phyloP scores from a whole-genome alignment of 148 eudicot species.

The Amaranthus cruentus region DNA sequence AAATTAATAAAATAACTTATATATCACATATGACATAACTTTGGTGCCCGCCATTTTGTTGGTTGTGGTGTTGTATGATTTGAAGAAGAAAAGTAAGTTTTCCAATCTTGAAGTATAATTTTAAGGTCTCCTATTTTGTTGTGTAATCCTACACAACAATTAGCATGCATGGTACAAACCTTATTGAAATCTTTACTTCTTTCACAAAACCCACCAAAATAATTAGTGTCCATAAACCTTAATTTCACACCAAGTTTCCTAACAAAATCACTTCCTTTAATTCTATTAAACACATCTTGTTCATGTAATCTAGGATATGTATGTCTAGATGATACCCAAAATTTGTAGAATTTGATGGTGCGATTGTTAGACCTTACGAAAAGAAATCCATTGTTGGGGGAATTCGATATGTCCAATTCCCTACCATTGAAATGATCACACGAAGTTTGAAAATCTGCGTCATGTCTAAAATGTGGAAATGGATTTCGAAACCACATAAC shows the following conservation, averaged over 20 bases:
- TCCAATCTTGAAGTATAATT: constrained; percentile 28
- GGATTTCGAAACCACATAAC: constrained; percentile 43
- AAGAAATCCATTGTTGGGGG: constrained; percentile 27
- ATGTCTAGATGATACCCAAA: constrained; percentile 26
- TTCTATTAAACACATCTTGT: constrained; percentile 30
- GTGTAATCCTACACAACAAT: constrained; percentile 32
- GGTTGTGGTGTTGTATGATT: not conserved
- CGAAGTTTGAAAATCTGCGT: constrained; percentile 30
- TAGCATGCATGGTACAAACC: constrained; percentile 40
- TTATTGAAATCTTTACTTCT: constrained; percentile 36
- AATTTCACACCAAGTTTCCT: constrained; percentile 25
- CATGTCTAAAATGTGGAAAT: constrained; percentile 21
- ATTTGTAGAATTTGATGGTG: constrained; percentile 27
- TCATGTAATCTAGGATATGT: constrained; percentile 28
- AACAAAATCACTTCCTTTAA: constrained; percentile 17
- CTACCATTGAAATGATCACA: constrained; percentile 26
- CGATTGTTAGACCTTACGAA: constrained; percentile 29
- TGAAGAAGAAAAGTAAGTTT: constrained; percentile 10
- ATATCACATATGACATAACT: not conserved
- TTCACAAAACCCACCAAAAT: constrained; percentile 40
- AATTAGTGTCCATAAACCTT: constrained; percentile 31
- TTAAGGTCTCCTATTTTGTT: constrained; percentile 29
- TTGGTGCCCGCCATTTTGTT: constrained; percentile 21
- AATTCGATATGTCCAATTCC: constrained; percentile 19
- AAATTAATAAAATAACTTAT: too few species aligned